Evolutionary conservation across 1,284 basidiomycete genomes (phyloP).

Genomic region (Meira nashicola): DNA sequence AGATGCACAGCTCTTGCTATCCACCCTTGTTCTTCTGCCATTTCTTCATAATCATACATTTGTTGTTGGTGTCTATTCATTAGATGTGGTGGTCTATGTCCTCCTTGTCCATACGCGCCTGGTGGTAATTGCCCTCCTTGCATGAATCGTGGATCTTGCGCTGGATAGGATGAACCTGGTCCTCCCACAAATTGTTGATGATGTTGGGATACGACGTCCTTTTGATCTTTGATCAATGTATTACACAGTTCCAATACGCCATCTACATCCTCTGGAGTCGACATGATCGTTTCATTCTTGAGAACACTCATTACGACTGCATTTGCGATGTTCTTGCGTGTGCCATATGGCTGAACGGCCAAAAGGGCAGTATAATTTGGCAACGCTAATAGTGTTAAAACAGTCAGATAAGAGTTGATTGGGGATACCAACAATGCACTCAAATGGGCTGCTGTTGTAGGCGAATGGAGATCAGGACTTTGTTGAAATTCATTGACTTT

Average conservation of each 20-base stretch:
- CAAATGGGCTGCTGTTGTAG: slow-evolving; percentile 34
- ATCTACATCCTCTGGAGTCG: slow-evolving; percentile 48
- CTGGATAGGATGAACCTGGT: slow-evolving; percentile 2
- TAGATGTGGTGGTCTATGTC: neutral
- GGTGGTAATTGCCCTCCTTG: neutral
- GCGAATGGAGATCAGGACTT: slow-evolving; percentile 35
- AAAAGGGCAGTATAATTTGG: slow-evolving; percentile 43
- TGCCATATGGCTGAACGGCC: slow-evolving; percentile 39
- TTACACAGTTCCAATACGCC: slow-evolving; percentile 48
- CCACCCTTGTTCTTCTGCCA: slow-evolving; percentile 49
- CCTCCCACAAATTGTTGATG: neutral
- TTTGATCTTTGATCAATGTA: slow-evolving; percentile 43
- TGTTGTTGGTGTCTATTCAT: slow-evolving; percentile 1
- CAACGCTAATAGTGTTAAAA: slow-evolving; percentile 46
- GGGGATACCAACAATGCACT: slow-evolving; percentile 46
- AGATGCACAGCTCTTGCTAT: slow-evolving; percentile 50
- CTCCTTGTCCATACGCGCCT: slow-evolving; percentile 16
- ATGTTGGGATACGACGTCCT: slow-evolving; percentile 18
- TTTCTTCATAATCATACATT: slow-evolving; percentile 38
- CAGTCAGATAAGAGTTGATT: slow-evolving; percentile 44
- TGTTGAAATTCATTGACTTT: slow-evolving; percentile 30
- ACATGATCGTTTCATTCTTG: slow-evolving; percentile 45
- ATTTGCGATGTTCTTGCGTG: slow-evolving; percentile 46
- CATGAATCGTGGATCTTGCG: slow-evolving; percentile 9
- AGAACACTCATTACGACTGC: slow-evolving; percentile 47